Conservation (phyloP, 805 yeast genomes). For the Danielozyma ontarioensis region DNA sequence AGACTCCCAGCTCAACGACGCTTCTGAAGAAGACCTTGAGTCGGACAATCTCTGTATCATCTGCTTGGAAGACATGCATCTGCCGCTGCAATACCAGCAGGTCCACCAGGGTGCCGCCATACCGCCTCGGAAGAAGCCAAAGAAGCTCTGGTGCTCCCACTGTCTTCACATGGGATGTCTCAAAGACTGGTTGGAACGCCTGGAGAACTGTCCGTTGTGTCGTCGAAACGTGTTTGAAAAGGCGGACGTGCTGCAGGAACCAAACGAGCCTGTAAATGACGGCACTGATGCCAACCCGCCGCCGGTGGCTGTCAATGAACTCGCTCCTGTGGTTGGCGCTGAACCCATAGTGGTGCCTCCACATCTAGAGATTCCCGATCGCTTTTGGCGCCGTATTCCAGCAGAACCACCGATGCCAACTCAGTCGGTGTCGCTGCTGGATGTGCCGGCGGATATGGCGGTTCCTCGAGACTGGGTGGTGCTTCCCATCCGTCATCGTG, state of each 20-base stretch:
- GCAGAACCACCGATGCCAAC: too few species aligned
- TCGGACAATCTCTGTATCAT: slow-evolving; percentile 73
- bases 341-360: too few species aligned
- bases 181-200: slow-evolving; percentile 87
- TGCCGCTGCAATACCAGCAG: slow-evolving; percentile 32
- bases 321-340: not conserved
- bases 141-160: slow-evolving; percentile 79
- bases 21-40: slow-evolving; percentile 54
- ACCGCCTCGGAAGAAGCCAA: slow-evolving; percentile 50
- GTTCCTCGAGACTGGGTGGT: not conserved
- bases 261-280: not conserved
- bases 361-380: too few species aligned
- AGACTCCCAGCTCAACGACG: slow-evolving; percentile 58
- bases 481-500: not conserved
- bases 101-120: slow-evolving; percentile 13
- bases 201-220: slow-evolving; percentile 92
- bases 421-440: too few species aligned
- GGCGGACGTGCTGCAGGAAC: not conserved
- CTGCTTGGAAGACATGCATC: slow-evolving; percentile 84
- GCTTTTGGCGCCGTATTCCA: too few species aligned
- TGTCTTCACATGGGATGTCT: slow-evolving; percentile 86
- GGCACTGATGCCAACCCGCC: not conserved
- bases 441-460: too few species aligned
- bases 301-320: not conserved
- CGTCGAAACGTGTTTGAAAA: slow-evolving; percentile 54